Evolutionary conservation across 768 basidiomycete species (phyloP).

Genomic region (Lactarius indigo): DNA sequence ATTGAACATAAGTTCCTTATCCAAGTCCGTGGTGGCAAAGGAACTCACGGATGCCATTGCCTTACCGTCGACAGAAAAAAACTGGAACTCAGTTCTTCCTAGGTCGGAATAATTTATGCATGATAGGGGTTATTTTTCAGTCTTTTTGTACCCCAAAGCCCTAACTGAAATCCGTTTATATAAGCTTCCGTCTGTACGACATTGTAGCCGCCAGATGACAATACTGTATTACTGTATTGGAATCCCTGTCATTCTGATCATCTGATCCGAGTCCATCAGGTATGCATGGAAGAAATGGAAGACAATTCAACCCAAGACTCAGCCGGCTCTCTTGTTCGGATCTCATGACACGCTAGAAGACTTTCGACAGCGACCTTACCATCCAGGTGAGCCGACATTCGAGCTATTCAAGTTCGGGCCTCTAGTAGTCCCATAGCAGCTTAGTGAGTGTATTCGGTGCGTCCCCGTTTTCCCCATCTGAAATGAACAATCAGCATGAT

Average conservation of each 20-base stretch:
- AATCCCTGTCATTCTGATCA: not conserved
- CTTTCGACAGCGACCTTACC: not conserved
- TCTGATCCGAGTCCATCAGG: no score
- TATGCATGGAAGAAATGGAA: not conserved
- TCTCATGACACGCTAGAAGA: not conserved
- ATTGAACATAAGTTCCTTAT: no score
- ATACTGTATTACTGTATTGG: not conserved
- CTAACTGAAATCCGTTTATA: no score
- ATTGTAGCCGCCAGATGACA: not conserved
- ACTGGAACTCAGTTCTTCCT: no score
- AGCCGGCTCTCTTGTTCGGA: not conserved
- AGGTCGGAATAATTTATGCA: no score
- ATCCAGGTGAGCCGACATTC: not conserved
- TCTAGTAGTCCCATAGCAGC: not conserved
- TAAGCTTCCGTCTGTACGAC: not conserved
- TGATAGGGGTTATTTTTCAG: no score
- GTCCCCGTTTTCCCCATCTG: not conserved
- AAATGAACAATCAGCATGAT: not conserved
- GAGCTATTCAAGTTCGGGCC: no score
- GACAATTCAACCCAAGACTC: not conserved
- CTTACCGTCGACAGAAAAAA: no score
- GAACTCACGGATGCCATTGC: no score
- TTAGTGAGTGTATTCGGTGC: not conserved
- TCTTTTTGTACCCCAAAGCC: no score
- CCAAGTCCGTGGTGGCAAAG: no score